phyloP scores from a whole-genome alignment of 2,329 filamentous ascomycete species.

The Eutypella sp. region DNA sequence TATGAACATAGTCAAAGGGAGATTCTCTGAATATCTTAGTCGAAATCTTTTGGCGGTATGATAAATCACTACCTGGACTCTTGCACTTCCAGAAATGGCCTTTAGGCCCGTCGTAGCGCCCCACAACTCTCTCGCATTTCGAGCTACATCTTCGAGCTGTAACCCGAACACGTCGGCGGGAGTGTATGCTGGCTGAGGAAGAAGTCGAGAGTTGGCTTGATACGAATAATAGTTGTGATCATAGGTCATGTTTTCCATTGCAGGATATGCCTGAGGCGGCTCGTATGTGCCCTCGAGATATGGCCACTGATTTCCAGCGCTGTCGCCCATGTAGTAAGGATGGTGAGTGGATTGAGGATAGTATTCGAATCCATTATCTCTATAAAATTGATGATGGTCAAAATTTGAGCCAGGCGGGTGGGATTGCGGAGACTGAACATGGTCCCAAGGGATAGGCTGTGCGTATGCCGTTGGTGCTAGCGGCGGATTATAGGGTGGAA shows the following conservation, averaged over 20 bases:
- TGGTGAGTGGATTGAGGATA: slow-evolving; percentile 13
- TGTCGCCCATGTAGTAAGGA: slow-evolving; percentile 8
- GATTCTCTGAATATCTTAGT: slow-evolving; percentile 50
- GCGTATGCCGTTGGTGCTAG: slow-evolving; percentile 19
- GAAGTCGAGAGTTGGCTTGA: slow-evolving; percentile 15
- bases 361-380: not conserved
- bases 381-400: slow-evolving; percentile 6
- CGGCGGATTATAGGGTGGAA: too few species aligned
- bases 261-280: slow-evolving; percentile 6
- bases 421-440: slow-evolving; percentile 7
- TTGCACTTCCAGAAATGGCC: slow-evolving; percentile 56
- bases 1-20: slow-evolving; percentile 53
- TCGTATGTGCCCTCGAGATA: slow-evolving; percentile 6
- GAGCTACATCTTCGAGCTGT: slow-evolving; percentile 49
- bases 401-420: slow-evolving; percentile 4
- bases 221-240: slow-evolving; percentile 18
- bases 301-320: slow-evolving; percentile 3
- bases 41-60: slow-evolving; percentile 56
- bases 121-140: slow-evolving; percentile 59
- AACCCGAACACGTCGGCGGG: slow-evolving; percentile 34
- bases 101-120: slow-evolving; percentile 53
- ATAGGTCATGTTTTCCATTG: slow-evolving; percentile 12
- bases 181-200: slow-evolving; percentile 17
- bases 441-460: slow-evolving; percentile 18
- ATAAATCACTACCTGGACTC: slow-evolving; percentile 59